Evolutionary conservation across 2,329 filamentous ascomycete genomes (phyloP), one percentile per base, ranked within the genome.

Genomic region (Diaporthe vexans): DNA sequence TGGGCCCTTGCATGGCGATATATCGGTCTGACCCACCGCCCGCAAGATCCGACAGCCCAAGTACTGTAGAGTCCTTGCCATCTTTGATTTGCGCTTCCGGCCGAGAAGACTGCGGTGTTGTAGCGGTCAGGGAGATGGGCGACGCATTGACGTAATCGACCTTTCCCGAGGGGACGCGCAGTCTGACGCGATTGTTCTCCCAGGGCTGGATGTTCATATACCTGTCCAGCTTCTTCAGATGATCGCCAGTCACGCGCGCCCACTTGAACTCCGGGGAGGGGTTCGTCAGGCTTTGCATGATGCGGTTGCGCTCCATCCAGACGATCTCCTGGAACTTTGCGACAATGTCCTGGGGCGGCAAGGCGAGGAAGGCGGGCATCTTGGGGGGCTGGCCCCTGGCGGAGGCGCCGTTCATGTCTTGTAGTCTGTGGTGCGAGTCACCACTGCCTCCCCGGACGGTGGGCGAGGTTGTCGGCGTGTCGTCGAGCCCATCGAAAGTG

Each of bases 1-100:
- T 98, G 8, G 97, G 97, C 0, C 97, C 97, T 84, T 97, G 95
- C 82, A 97, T 98, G 70, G 95, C 97, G 78, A 99, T 98, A 83
- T 97, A 98, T 72, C 89, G 85, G 63, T 89, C 84, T 3, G 86
- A 82, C 1, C 85, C 84, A 11, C 81, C 63, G 58, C 35, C 33
- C 6, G 59, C 67, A 15, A 61, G 54, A 24, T 71, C 65, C 17
- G 54, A n/a, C 33, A 72, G 58, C 57, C 57, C 57, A 24, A 56
- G 35, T 21, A 46, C 35, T 26, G 19, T n/a, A 8, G 8, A 1
- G 4, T 58, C 63, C 40, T 71, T 69, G 43, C 19, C 52, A 11
- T 19, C 35, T 43, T 4, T 68, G 11, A 33, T 40, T 65, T 17
- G 61, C 67, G 24, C 75, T 80, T 15, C 78, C 74, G 4, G 78